Evolutionary conservation across 805 yeast species (phyloP), one percentile per base, ranked within the genome.

Genomic region (Pichia occidentalis): DNA sequence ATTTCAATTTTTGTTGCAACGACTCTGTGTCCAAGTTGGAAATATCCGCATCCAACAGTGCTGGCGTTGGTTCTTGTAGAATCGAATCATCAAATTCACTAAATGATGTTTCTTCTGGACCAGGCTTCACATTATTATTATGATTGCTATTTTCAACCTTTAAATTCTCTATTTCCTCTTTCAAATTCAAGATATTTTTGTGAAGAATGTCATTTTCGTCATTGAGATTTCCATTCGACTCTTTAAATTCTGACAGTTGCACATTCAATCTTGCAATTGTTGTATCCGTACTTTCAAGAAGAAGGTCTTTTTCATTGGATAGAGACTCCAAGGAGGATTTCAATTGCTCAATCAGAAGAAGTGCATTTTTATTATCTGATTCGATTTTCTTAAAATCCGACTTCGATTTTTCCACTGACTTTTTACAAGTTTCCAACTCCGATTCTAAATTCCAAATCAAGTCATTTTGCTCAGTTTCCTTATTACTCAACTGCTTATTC

Each of bases 371-470:
- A 31, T 62, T 61, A 12, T 62, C 65, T 36, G 62, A 64, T 13
- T 51, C 43, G 23, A 70, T 53, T 43, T 65, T 70, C 13, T 62
- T 63, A 28, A 73, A 63, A 29, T 70, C 69, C 13, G 55, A 45
- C 16, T 61, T 62, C 11, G 70, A 50, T 34, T 65, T 64, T 7
- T 57, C 54, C 19, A 71, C 57, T 19, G 64, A 61, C 20, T 71
- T 77, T 22, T 62, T 67, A 25, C 73, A 54, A 5, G 48, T 48
- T 27, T 56, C 60, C 39, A 42, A 56, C 39, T 71, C 71, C 3
- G 75, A 56, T 56, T 80, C 84, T 38, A 82, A 62, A 49, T 80
- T 84, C 85, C 86, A 79, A 51, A 78, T 80, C 32, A 69, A 63
- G 50, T 80, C 85, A 51, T 73, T 75, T 35, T 73, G 61, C 7